phyloP scores from a whole-genome alignment of 2,329 filamentous ascomycete species.

The Penicillium sp. region DNA sequence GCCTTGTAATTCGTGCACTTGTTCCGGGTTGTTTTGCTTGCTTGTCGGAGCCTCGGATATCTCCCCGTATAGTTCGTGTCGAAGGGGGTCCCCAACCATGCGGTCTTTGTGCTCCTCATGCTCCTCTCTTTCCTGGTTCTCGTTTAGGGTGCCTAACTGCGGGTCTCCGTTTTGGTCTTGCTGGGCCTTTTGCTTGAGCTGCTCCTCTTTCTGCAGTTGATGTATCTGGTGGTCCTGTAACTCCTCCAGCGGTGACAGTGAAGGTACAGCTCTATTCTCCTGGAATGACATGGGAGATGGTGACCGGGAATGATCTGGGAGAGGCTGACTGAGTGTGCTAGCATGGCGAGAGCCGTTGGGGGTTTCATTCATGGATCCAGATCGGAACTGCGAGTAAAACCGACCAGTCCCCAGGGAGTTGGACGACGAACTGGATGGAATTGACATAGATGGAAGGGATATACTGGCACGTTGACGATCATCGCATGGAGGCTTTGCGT shows the following conservation, averaged over 20 bases:
- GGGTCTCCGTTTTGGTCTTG: background rate
- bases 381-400: constrained; percentile 15
- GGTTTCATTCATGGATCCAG: background rate
- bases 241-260: constrained; percentile 1
- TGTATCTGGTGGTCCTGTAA: background rate
- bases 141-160: background rate
- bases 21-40: background rate
- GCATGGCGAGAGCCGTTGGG: background rate
- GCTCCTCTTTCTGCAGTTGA: background rate
- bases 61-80: background rate
- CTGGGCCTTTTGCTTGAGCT: background rate
- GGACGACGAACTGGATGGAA: constrained; percentile 2
- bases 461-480: constrained; percentile 7
- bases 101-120: background rate
- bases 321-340: constrained; percentile 6
- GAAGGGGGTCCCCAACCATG: background rate
- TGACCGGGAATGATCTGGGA: background rate
- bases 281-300: constrained; percentile 4
- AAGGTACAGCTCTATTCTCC: background rate
- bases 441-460: constrained; percentile 6
- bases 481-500: background rate
- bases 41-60: background rate
- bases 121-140: background rate
- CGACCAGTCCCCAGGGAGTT: constrained; percentile 6
- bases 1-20: background rate